Evolutionary conservation across 208 protist species (phyloP).

Genomic region (Angomonas desouzai): DNA sequence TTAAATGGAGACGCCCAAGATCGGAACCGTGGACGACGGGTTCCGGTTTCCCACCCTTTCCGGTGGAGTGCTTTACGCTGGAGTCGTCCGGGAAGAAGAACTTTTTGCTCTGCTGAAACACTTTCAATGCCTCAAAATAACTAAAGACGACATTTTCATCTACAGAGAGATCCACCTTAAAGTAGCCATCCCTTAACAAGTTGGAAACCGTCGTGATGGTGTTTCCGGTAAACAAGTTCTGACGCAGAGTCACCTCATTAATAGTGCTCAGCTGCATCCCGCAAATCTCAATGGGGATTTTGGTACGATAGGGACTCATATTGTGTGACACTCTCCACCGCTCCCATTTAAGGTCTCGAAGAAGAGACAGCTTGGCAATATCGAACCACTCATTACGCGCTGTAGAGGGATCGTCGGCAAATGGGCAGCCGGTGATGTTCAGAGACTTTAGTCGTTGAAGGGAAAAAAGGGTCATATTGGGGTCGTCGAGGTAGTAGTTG

Average conservation of each 20-base stretch:
- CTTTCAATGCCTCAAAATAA: slow-evolving; percentile 54
- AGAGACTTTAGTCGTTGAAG: slow-evolving; percentile 67
- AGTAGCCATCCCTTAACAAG: slow-evolving; percentile 79
- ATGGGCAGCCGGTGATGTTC: slow-evolving; percentile 82
- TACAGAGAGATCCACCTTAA: slow-evolving; percentile 80
- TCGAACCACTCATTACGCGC: slow-evolving; percentile 86
- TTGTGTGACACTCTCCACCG: slow-evolving; percentile 72
- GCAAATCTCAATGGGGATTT: slow-evolving; percentile 82
- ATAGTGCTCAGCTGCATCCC: slow-evolving; percentile 48
- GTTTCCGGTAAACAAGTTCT: slow-evolving; percentile 69
- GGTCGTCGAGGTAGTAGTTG: slow-evolving; percentile 75
- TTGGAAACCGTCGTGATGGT: slow-evolving; percentile 79
- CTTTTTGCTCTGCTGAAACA: slow-evolving; percentile 38
- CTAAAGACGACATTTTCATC: slow-evolving; percentile 65
- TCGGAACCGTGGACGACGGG: slow-evolving; percentile 13
- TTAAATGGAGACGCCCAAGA: slow-evolving; percentile 36
- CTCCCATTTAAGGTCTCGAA: slow-evolving; percentile 81
- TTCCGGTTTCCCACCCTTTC: neutral
- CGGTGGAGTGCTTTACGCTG: neutral
- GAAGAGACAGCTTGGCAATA: slow-evolving; percentile 63
- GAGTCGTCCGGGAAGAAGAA: slow-evolving; percentile 59
- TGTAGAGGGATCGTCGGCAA: slow-evolving; percentile 51
- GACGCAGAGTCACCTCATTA: slow-evolving; percentile 68
- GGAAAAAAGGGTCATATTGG: slow-evolving; percentile 86
- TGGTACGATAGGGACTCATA: slow-evolving; percentile 79